Evolutionary conservation across 2,329 filamentous ascomycete species (phyloP), one percentile per base, ranked within the genome.

Genomic region (Penicillium sp.): DNA sequence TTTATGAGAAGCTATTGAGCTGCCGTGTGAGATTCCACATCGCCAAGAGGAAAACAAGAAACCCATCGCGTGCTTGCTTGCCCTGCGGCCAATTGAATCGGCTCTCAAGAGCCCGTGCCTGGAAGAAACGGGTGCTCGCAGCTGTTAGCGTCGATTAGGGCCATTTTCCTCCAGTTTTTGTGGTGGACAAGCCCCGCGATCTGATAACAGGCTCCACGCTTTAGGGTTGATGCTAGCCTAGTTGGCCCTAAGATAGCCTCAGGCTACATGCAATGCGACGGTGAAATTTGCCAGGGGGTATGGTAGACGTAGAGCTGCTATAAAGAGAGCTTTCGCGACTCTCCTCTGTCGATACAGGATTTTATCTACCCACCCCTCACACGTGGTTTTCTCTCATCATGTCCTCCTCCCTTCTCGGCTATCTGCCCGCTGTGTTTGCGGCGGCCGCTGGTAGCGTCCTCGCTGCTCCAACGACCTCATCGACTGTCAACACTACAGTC

Each of bases 401-500:
- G 43, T 26, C 30, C 8, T 28, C 20, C 16, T 28, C 46, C 24
- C 16, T 55, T n/a, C 47, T 20, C 24, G 40, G n/a, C n/a, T 49
- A 53, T 48, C 33, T 57, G 14, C 16, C 49, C 3, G n/a, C 46
- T 9, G 33, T 49, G 11, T 23, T 28, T 12, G 52, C 38, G 12
- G 55, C 49, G 18, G 55, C 35, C n/a, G 49, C 43, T 16, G 24
- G 43, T 30, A 33, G 43, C 49, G 33, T 48, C 24, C 47, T 42
- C 2, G 49, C 42, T 23, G 28, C 42, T 18, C 35, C 52, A 3
- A 21, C n/a, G 6, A 30, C 46, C 4, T 43, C 53, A 42, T 38
- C 52, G 2, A 23, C 43, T 20, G 74, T 80, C 47, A 80, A 77
- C 58, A 70, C 75, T 52, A 80, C 82, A 6, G 80, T 72, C 14